Percentiles rank a stretch among this genome's conserved stretches.
These are phyloP conservation scores for Magnusiomyces paraingens DNA, from an alignment of 1,139 yeast species.

Conservation along the genomic window DNA sequence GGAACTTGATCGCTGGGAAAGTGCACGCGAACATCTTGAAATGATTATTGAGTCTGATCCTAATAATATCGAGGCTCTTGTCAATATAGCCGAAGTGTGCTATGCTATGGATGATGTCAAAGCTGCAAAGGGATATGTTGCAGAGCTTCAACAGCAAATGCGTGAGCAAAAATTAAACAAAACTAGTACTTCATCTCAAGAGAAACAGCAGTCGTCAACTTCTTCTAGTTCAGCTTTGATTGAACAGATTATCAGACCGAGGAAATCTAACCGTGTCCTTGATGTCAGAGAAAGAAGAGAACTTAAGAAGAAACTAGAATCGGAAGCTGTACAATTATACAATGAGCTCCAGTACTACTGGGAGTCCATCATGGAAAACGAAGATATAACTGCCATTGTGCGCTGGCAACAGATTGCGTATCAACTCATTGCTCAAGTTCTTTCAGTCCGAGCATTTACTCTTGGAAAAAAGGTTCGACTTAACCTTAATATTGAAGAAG, in stretches of 20 bases:
- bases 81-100: constrained; percentile 76
- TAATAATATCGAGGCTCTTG: constrained; percentile 60
- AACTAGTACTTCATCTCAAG: constrained; percentile 11
- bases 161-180: constrained; percentile 15
- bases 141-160: constrained; percentile 40
- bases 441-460: constrained; percentile 59
- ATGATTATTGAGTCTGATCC: constrained; percentile 53
- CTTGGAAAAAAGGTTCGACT: constrained; percentile 2
- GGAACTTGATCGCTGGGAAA: constrained; percentile 61
- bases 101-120: constrained; percentile 59
- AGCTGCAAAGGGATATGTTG: constrained; percentile 52
- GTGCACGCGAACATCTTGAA: constrained; percentile 62
- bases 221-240: constrained; percentile 4
- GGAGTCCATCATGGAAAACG: constrained; percentile 9
- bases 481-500: constrained; percentile 30
- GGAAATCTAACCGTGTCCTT: background rate
- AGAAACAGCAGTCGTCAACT: constrained; percentile 12
- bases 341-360: constrained; percentile 51
- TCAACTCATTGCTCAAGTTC: constrained; percentile 75
- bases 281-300: constrained; percentile 50
- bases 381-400: constrained; percentile 52
- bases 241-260: constrained; percentile 1
- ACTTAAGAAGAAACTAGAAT: constrained; percentile 53
- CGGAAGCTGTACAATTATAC: constrained; percentile 57
- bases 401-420: constrained; percentile 85